Conservation (phyloP, 2,329 filamentous ascomycete species). For the Trichoderma koningiopsis region DNA sequence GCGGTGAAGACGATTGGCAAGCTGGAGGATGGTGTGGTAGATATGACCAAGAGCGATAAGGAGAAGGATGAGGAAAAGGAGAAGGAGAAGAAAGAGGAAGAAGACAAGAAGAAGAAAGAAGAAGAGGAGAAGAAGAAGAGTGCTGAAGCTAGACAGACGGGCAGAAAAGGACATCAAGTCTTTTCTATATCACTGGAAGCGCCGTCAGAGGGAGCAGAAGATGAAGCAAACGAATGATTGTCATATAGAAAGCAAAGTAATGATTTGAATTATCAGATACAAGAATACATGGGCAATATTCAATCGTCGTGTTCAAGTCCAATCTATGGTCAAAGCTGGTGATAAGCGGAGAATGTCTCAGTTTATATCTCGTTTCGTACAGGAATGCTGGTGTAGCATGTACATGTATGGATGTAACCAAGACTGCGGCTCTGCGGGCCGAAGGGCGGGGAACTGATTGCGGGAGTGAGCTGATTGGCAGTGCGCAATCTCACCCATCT, state of each 20-base stretch:
- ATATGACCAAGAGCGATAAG: constrained; percentile 39
- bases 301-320: neutral
- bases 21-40: constrained; percentile 42
- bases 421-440: constrained; percentile 22
- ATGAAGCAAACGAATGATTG: neutral
- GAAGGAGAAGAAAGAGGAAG: constrained; percentile 27
- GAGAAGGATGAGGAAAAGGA: constrained; percentile 31
- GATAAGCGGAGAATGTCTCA: neutral
- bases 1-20: constrained; percentile 46
- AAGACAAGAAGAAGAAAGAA: constrained; percentile 22
- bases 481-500: neutral
- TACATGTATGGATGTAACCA: neutral
- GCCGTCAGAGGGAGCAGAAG: constrained; percentile 29
- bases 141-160: constrained; percentile 24
- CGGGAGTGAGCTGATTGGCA: constrained; percentile 15
- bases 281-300: neutral
- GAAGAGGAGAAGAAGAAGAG: constrained; percentile 6
- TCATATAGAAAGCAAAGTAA: neutral
- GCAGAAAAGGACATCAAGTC: constrained; percentile 35
- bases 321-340: neutral
- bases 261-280: neutral
- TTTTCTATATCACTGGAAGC: constrained; percentile 42
- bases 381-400: neutral
- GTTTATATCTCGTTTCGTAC: neutral
- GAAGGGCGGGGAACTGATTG: constrained; percentile 13